phyloP scores from a whole-genome alignment of 495 filamentous ascomycete genomes.

The Neurospora terricola region DNA sequence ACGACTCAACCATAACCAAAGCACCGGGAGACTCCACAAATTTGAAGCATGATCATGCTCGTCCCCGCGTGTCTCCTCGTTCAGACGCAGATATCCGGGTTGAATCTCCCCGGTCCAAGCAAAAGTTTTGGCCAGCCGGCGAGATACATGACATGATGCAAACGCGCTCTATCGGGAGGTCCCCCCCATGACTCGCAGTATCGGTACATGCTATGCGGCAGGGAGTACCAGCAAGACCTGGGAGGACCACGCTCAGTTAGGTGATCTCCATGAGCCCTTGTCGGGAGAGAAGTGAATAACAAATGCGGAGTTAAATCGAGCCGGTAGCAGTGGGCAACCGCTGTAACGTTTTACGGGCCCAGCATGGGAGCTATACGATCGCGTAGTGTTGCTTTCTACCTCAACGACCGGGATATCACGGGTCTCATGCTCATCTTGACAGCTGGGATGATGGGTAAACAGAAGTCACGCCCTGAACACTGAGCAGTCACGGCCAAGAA shows the following conservation, averaged over 20 bases:
- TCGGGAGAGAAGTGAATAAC: not conserved
- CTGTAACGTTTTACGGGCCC: constrained; percentile 5
- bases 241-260: not conserved
- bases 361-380: not conserved
- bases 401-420: not conserved
- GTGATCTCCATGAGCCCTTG: not conserved
- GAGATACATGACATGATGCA: constrained; percentile 19
- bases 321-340: not conserved
- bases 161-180: constrained; percentile 8
- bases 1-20: constrained; percentile 17
- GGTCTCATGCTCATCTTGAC: not conserved
- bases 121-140: constrained; percentile 9
- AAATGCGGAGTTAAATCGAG: not conserved
- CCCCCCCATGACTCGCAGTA: not conserved
- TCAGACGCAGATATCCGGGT: constrained; percentile 19
- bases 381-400: not conserved
- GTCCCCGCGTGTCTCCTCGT: constrained; percentile 10
- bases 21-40: constrained; percentile 5
- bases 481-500: not conserved
- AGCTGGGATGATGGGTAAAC: not conserved
- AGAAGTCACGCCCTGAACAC: not conserved
- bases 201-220: not conserved
- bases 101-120: constrained; percentile 9
- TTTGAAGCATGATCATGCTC: constrained; percentile 17
- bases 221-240: not conserved